Base-by-base conservation (phyloP, 2,329 filamentous ascomycete genomes). In the Apiospora saccharicola region DNA sequence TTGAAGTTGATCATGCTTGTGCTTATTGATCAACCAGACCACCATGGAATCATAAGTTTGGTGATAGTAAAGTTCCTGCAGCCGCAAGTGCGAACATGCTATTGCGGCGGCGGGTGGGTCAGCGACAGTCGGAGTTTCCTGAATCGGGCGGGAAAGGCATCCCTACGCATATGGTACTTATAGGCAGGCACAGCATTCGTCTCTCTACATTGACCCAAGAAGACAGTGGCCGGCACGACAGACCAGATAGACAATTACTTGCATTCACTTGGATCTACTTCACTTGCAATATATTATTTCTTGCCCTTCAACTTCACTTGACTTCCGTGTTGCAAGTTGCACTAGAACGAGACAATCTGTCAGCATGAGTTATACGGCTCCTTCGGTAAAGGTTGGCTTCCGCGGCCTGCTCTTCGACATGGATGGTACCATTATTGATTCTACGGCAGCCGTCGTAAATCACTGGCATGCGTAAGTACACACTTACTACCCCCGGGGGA, bases 361-460 rank as follows among this genome's bases (percentile, higher is more conserved):
- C 69, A 76, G 49, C 68, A 81, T 81, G 79, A 75, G 75, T 19
- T 88, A 83, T 75, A 82, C 79, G 57, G 82, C 85, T 43, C 83
- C 86, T 26, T 82, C 87, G 12, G 82, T 85, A 73, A 81, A 82
- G 70, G 83, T 85, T 67, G 80, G 85, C 67, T 90, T 90, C 76
- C 83, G 87, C 67, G 89, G 88, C 22, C 86, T 90, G 74, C 85
- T 93, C 7, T 92, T 94, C 78, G 92, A 94, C 80, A 93, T 94
- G 91, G 92, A 95, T 80, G 93, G 93, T 51, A 95, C 93, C 24
- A 93, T 96, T 75, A 94, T 96, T 78, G 93, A 96, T 81, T 94
- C 92, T 22, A 96, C 93, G 1, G 85, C 87, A 26, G 94, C 94
- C 12, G 91, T 96, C 53, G 87, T 90, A 70, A 94, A 94, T 83